Evolutionary conservation across 202 grass and related monocot species (phyloP), one percentile per base, ranked within the genome.

Genomic region (Thinopyrum obtusiflorum): DNA sequence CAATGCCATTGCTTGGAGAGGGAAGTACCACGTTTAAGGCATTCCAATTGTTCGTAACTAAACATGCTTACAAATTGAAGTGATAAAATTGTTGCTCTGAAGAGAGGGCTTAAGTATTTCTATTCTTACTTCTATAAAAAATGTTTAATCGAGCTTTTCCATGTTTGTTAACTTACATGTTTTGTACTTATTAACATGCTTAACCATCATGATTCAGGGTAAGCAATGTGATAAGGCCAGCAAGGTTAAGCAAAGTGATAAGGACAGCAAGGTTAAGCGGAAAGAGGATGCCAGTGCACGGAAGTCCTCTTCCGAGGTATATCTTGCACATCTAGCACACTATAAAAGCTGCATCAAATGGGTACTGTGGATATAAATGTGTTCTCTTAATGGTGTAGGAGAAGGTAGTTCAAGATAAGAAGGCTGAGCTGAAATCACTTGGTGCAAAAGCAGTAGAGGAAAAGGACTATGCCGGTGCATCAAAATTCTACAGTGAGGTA

Each of bases 401-500:
- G 9, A 61, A 78, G 75, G 75, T 32, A 61, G 0, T 11, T 78
- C 31, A 61, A 61, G 75, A 78, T 37, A 21, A 36, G 53, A 78
- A 78, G 53, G 53, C 75, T 37, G 18, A 78, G 53, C 75, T 78
- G 31, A 78, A 78, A 39, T 61, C 53, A 61, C 42, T 49, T 76
- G 82, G 60, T 20, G 61, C 27, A 27, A 84, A 76, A 53, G 71
- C 71, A 49, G 70, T 84, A 53, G 61, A 65, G 21, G 29, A 17
- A 7, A 53, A 76, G 71, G 71, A 84, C 60, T 84, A 84, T 76
- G 40, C 61, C 35, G 9, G 12, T 55, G 82, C 60, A 35, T 55
- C 40, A 10, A 55, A 76, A 36, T 76, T 76, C 60, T 84, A 84
- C 61, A 76, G 12, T 18, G 75, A 78, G 75, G 75, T 78, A 76